phyloP scores from a whole-genome alignment of 2,329 filamentous ascomycete genomes.

The Elsinoe necatrix region DNA sequence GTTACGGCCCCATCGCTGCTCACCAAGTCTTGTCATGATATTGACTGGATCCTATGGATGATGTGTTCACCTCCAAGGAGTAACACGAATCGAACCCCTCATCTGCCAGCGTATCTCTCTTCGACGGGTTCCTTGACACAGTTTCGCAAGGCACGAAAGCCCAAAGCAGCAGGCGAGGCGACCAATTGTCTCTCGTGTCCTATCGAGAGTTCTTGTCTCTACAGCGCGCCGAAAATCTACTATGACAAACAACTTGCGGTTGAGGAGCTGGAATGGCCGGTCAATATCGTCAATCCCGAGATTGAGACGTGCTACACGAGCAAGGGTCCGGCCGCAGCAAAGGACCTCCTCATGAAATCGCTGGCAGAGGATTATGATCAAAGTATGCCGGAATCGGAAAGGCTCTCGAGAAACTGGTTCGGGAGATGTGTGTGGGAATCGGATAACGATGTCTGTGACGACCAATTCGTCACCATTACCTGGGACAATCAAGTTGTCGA shows the following conservation, averaged over 20 bases:
- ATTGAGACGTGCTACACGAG: slow-evolving; percentile 64
- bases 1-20: slow-evolving; percentile 72
- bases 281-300: slow-evolving; percentile 83
- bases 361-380: slow-evolving; percentile 48
- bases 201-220: slow-evolving; percentile 66
- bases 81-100: slow-evolving; percentile 42
- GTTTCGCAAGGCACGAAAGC: slow-evolving; percentile 70
- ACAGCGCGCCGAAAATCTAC: slow-evolving; percentile 79
- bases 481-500: slow-evolving; percentile 57
- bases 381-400: slow-evolving; percentile 42
- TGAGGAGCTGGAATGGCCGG: slow-evolving; percentile 68
- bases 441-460: slow-evolving; percentile 89
- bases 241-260: slow-evolving; percentile 57
- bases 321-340: slow-evolving; percentile 42
- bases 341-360: slow-evolving; percentile 40
- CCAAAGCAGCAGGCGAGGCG: slow-evolving; percentile 59
- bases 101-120: slow-evolving; percentile 66
- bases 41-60: slow-evolving; percentile 88
- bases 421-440: slow-evolving; percentile 91
- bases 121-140: slow-evolving; percentile 70
- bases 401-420: slow-evolving; percentile 58
- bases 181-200: slow-evolving; percentile 84
- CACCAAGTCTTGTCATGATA: slow-evolving; percentile 93
- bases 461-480: slow-evolving; percentile 78
- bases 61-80: slow-evolving; percentile 59